These are phyloP conservation scores for Penicillium pancosmium DNA, from an alignment of 495 filamentous ascomycete genomes.

Conservation along the genomic window DNA sequence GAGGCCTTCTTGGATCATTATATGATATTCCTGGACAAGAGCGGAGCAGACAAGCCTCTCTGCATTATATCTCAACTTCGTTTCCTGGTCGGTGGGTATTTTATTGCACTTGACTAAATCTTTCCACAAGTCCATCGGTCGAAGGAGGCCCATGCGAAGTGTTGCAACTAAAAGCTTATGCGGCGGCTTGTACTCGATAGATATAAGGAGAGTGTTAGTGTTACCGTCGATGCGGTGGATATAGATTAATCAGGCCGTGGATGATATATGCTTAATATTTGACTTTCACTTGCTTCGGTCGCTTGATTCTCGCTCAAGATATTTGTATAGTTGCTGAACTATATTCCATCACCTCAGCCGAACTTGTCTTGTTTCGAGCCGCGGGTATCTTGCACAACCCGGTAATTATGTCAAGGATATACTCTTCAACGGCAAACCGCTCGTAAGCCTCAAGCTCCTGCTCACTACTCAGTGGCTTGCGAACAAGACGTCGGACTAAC, in stretches of 20 bases:
- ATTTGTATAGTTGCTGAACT: slow-evolving; percentile 19
- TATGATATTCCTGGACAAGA: slow-evolving; percentile 31
- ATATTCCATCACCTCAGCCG: slow-evolving; percentile 15
- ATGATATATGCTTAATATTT: slow-evolving; percentile 6
- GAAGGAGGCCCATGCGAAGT: slow-evolving; percentile 32
- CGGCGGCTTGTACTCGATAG: slow-evolving; percentile 40
- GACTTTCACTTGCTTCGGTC: neutral
- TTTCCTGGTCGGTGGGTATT: slow-evolving; percentile 18
- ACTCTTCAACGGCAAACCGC: slow-evolving; percentile 23
- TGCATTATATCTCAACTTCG: slow-evolving; percentile 32
- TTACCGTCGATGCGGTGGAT: slow-evolving; percentile 24
- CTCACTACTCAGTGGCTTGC: slow-evolving; percentile 20
- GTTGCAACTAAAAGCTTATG: slow-evolving; percentile 36
- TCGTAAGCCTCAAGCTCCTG: slow-evolving; percentile 21
- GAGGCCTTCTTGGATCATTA: slow-evolving; percentile 35
- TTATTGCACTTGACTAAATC: slow-evolving; percentile 21
- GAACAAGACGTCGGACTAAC: slow-evolving; percentile 12
- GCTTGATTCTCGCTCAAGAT: neutral
- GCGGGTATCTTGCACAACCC: slow-evolving; percentile 24
- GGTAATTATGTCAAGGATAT: slow-evolving; percentile 24
- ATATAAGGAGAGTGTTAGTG: slow-evolving; percentile 26
- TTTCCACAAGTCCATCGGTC: slow-evolving; percentile 24
- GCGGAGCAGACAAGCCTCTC: slow-evolving; percentile 23
- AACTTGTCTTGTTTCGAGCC: slow-evolving; percentile 22
- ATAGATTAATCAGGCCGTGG: slow-evolving; percentile 23